phyloP scores from a whole-genome alignment of 345 rosid genomes.

The Sisymbrium irio region DNA sequence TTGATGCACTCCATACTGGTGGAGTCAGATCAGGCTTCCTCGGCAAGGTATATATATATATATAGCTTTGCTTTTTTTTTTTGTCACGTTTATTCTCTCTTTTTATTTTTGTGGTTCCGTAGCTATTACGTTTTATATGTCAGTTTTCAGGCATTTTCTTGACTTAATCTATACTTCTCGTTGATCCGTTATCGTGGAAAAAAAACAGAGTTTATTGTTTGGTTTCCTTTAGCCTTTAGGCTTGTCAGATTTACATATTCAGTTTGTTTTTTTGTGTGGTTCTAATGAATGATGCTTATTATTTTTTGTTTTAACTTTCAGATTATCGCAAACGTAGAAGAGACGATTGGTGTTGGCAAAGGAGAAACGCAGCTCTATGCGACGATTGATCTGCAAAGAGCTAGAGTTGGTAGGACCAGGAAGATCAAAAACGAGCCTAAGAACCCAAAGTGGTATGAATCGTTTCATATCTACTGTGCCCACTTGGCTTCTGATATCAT shows the following conservation, averaged over 20 bases:
- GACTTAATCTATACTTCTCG: neutral
- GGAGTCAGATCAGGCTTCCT: conserved; percentile 57
- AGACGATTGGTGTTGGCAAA: conserved; percentile 77
- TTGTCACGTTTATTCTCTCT: neutral
- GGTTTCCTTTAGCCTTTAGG: neutral
- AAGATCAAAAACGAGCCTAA: conserved; percentile 51
- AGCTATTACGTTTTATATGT: neutral
- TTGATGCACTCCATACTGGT: conserved; percentile 53
- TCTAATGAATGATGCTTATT: neutral
- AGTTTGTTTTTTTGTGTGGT: neutral
- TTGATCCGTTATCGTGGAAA: neutral
- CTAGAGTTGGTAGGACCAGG: conserved; percentile 95
- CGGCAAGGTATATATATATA: conserved; percentile 64
- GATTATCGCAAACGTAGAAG: conserved; percentile 73
- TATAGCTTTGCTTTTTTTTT: too few relatives aligned
- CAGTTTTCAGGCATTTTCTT: neutral
- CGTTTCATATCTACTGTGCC: conserved; percentile 90
- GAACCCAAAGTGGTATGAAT: conserved; percentile 89
- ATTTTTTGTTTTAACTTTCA: conserved; percentile 19
- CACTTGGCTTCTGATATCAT: conserved; percentile 77
- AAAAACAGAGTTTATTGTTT: neutral
- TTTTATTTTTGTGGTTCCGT: neutral
- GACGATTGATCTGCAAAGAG: conserved; percentile 78
- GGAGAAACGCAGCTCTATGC: conserved; percentile 79
- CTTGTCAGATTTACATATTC: neutral